Evolutionary conservation across 2,329 filamentous ascomycete genomes (phyloP).

Genomic region (Cordyceps javanica): DNA sequence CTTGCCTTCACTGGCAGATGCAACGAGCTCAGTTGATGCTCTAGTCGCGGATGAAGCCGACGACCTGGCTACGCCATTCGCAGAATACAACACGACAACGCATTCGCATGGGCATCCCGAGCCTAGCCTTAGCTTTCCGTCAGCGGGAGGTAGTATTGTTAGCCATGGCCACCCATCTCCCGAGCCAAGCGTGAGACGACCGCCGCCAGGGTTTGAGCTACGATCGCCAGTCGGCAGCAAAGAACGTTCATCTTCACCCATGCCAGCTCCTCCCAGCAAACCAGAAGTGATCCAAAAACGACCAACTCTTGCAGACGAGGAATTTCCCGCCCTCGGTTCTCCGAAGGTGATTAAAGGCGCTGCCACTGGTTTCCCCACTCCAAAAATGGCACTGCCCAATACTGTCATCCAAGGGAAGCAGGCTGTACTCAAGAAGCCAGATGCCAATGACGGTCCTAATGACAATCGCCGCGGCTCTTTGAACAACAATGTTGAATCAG

Average conservation of each 20-base stretch:
- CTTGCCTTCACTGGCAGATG: slow-evolving; percentile 54
- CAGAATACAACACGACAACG: slow-evolving; percentile 13
- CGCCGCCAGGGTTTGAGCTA: slow-evolving; percentile 26
- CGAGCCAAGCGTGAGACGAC: slow-evolving; percentile 7
- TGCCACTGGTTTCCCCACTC: slow-evolving; percentile 28
- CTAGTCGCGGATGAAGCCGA: slow-evolving; percentile 54
- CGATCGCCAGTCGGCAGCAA: neutral
- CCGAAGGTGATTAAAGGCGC: slow-evolving; percentile 31
- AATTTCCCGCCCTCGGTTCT: slow-evolving; percentile 54
- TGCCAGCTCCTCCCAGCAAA: slow-evolving; percentile 22
- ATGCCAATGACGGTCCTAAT: slow-evolving; percentile 16
- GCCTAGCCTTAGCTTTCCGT: neutral
- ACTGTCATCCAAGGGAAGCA: slow-evolving; percentile 29
- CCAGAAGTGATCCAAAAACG: slow-evolving; percentile 28
- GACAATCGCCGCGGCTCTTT: slow-evolving; percentile 16
- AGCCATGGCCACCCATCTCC: neutral
- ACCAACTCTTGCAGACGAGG: slow-evolving; percentile 39
- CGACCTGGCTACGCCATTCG: slow-evolving; percentile 11
- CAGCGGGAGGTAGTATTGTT: neutral
- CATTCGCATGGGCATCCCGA: slow-evolving; percentile 6
- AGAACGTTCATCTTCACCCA: neutral
- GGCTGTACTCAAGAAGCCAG: slow-evolving; percentile 24
- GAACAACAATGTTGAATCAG: slow-evolving; percentile 8
- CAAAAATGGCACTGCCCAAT: slow-evolving; percentile 21
- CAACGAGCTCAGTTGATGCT: slow-evolving; percentile 58